A percentile compares a stretch with the other conserved stretches of the same genome.
phyloP scores from a whole-genome alignment of 345 rosid genomes.

The Kandelia obovata region DNA sequence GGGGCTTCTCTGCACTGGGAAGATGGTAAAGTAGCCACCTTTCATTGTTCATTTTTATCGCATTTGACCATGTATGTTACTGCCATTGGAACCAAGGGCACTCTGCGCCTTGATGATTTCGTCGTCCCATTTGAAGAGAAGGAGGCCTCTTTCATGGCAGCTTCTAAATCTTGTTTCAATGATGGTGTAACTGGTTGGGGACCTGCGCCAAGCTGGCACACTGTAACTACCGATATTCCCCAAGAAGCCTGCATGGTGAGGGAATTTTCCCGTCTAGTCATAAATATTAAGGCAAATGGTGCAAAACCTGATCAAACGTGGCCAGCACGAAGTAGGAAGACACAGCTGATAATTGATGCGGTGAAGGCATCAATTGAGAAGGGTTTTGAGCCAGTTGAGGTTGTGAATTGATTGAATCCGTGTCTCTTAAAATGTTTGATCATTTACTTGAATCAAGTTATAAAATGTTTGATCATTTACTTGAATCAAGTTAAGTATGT shows the following conservation, averaged over 20 bases:
- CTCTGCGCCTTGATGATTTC: constrained; percentile 62
- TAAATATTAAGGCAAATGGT: constrained; percentile 44
- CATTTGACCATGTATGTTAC: constrained; percentile 73
- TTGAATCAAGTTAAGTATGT: no score
- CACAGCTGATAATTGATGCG: constrained; percentile 65
- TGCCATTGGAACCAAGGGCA: constrained; percentile 62
- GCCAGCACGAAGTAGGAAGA: constrained; percentile 63
- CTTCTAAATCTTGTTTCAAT: constrained; percentile 45
- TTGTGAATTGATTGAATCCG: constrained; percentile 8
- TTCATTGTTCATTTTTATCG: constrained; percentile 68
- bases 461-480: no score
- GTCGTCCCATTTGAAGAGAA: constrained; percentile 60
- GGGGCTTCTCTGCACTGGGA: constrained; percentile 71
- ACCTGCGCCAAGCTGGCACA: constrained; percentile 40
- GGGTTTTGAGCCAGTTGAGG: constrained; percentile 46
- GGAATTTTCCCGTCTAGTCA: constrained; percentile 65
- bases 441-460: no score
- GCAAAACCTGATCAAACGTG: constrained; percentile 61
- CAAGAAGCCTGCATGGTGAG: constrained; percentile 80
- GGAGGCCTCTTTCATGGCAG: constrained; percentile 44
- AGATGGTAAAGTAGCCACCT: constrained; percentile 55
- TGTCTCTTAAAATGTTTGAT: no score
- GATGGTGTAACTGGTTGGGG: constrained; percentile 50
- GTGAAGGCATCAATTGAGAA: constrained; percentile 57
- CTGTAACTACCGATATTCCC: constrained; percentile 44